These are phyloP conservation scores for Calonectria pseudoreteaudii DNA, from an alignment of 2,329 filamentous ascomycete genomes.

Conservation along the genomic window DNA sequence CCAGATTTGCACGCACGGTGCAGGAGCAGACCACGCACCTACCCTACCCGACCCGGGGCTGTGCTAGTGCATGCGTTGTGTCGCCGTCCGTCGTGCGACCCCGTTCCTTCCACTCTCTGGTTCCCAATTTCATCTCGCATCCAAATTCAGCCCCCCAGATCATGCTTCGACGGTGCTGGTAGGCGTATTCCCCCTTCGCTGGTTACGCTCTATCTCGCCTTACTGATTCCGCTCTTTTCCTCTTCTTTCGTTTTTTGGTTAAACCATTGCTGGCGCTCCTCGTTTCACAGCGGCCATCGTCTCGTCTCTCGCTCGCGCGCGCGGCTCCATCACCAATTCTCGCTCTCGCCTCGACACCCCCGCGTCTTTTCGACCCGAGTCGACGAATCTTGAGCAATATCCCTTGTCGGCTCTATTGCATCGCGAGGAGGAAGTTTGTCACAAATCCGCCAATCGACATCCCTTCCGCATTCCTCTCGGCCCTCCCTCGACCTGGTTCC, in stretches of 20 bases:
- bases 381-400: not conserved
- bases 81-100: slow-evolving; percentile 20
- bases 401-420: not conserved
- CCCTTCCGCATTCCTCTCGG: slow-evolving; percentile 11
- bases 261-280: not conserved
- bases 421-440: not conserved
- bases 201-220: slow-evolving; percentile 20
- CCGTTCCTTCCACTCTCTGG: slow-evolving; percentile 17
- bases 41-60: slow-evolving; percentile 18
- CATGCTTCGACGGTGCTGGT: slow-evolving; percentile 22
- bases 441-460: slow-evolving; percentile 6
- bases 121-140: slow-evolving; percentile 22
- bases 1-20: slow-evolving; percentile 20
- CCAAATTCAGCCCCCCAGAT: slow-evolving; percentile 18
- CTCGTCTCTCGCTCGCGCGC: slow-evolving; percentile 9
- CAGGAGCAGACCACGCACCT: slow-evolving; percentile 8
- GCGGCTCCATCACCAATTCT: not conserved
- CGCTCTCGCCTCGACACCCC: not conserved
- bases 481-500: slow-evolving; percentile 3
- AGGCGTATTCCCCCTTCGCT: slow-evolving; percentile 25
- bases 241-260: slow-evolving; percentile 10
- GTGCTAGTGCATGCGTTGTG: slow-evolving; percentile 15
- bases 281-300: slow-evolving; percentile 3
- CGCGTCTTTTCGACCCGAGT: slow-evolving; percentile 1
- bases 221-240: slow-evolving; percentile 15